phyloP scores from a whole-genome alignment of 2,329 filamentous ascomycete species.

The Nothopassalora personata region DNA sequence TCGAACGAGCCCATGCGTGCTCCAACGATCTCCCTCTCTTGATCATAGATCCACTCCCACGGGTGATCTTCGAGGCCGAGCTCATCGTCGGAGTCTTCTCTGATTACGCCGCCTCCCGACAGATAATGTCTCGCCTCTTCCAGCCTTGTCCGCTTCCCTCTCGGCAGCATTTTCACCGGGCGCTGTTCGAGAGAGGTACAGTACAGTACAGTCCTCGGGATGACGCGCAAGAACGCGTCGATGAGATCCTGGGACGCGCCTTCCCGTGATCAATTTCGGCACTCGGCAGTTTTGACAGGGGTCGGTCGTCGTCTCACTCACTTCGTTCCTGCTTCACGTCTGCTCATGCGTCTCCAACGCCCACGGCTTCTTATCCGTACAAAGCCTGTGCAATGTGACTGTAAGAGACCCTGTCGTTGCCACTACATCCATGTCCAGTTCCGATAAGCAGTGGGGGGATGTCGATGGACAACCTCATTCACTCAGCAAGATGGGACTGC shows the following conservation, averaged over 20 bases:
- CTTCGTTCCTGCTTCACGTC: neutral
- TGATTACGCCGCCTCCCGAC: slow-evolving; percentile 56
- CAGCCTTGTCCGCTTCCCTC: slow-evolving; percentile 37
- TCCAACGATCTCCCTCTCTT: slow-evolving; percentile 58
- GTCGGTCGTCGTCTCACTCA: too few relatives aligned
- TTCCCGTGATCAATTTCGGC: slow-evolving; percentile 2
- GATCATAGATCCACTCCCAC: slow-evolving; percentile 56
- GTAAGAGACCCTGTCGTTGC: too few relatives aligned
- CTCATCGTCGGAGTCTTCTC: slow-evolving; percentile 86
- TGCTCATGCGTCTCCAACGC: neutral
- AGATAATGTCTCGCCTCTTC: slow-evolving; percentile 48
- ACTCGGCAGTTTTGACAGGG: neutral
- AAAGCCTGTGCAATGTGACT: too few relatives aligned
- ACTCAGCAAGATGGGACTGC: too few relatives aligned
- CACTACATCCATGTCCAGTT: too few relatives aligned
- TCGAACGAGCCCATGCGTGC: slow-evolving; percentile 77
- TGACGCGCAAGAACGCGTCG: neutral
- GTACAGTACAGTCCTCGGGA: neutral
- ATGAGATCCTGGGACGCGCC: slow-evolving; percentile 6
- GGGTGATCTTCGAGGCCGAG: slow-evolving; percentile 51
- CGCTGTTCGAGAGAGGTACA: neutral
- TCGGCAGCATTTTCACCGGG: slow-evolving; percentile 34
- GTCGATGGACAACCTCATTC: too few relatives aligned
- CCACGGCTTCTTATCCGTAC: too few relatives aligned
- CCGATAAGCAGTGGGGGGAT: too few relatives aligned